Percentiles rank a stretch among this genome's conserved stretches.
phyloP scores from a whole-genome alignment of 2,329 filamentous ascomycete species.

The Ophiognomonia clavigignenti-juglandacearum region DNA sequence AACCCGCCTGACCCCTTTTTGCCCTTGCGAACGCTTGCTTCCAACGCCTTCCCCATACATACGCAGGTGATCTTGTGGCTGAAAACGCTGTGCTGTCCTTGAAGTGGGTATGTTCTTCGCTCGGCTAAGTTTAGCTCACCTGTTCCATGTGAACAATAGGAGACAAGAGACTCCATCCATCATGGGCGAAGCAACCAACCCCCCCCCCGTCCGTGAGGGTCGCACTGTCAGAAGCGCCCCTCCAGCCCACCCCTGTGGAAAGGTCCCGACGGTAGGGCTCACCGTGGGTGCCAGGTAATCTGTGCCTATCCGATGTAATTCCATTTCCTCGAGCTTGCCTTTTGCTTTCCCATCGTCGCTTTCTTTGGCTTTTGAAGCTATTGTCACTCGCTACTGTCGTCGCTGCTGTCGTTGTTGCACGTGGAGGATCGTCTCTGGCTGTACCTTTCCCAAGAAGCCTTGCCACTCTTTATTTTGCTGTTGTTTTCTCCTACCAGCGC shows the following conservation, averaged over 20 bases:
- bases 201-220: constrained; percentile 7
- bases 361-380: constrained; percentile 8
- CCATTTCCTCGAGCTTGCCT: constrained; percentile 11
- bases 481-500: constrained; percentile 2
- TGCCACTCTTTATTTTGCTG: constrained; percentile 13
- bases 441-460: constrained; percentile 10
- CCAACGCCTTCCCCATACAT: no score
- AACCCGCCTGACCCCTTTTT: not conserved
- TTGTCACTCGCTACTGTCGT: constrained; percentile 12
- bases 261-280: constrained; percentile 14
- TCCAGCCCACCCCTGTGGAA: constrained; percentile 6
- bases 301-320: constrained; percentile 12
- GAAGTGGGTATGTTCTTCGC: constrained; percentile 7
- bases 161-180: constrained; percentile 4
- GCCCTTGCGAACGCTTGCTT: not conserved
- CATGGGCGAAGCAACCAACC: constrained; percentile 3
- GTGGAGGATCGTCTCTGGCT: constrained; percentile 12
- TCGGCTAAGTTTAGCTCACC: constrained; percentile 12
- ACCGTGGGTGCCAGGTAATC: constrained; percentile 1
- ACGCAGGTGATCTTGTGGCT: no score
- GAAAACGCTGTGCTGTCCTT: not conserved
- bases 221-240: constrained; percentile 12
- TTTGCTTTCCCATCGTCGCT: constrained; percentile 12
- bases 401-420: not conserved
- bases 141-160: constrained; percentile 4